Evolutionary conservation across 495 filamentous ascomycete genomes (phyloP).

Genomic region (Podospora australis): DNA sequence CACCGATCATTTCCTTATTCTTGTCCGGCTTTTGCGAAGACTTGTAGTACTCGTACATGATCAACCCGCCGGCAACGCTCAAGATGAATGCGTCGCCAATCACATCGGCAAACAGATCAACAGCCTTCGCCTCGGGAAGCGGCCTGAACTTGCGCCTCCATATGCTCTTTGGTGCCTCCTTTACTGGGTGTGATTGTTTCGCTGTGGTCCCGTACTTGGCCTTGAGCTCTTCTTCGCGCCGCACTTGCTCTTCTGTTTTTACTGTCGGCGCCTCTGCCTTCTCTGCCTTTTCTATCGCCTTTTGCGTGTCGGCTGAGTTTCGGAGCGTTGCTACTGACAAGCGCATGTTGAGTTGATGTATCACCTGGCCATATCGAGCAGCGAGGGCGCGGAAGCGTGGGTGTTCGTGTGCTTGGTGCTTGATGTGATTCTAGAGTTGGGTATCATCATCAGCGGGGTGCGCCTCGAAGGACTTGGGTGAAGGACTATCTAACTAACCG

Average conservation of each 20-base stretch:
- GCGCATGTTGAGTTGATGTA: constrained; percentile 93
- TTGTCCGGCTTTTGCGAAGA: constrained; percentile 68
- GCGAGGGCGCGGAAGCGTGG: constrained; percentile 81
- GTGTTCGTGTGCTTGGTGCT: constrained; percentile 90
- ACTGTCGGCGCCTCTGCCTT: constrained; percentile 71
- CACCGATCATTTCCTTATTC: constrained; percentile 57
- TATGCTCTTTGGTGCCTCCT: constrained; percentile 32
- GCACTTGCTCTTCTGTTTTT: constrained; percentile 67
- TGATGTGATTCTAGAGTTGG: constrained; percentile 73
- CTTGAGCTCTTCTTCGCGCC: constrained; percentile 52
- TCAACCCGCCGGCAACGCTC: constrained; percentile 65
- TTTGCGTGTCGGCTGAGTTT: constrained; percentile 58
- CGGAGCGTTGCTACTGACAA: constrained; percentile 78
- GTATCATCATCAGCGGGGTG: background rate
- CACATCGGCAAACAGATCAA: constrained; percentile 93
- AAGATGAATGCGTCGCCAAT: constrained; percentile 89
- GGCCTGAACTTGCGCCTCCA: constrained; percentile 56
- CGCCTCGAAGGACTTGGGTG: no score
- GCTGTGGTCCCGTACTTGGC: constrained; percentile 37
- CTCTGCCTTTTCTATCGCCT: constrained; percentile 56
- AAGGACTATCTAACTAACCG: constrained; percentile 32
- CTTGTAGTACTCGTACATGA: constrained; percentile 75
- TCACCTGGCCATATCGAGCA: constrained; percentile 57
- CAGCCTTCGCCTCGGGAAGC: constrained; percentile 84
- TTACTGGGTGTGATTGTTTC: constrained; percentile 29